Base-by-base conservation (phyloP, 139 green algal species). In the Diplosphaera chodatii region DNA sequence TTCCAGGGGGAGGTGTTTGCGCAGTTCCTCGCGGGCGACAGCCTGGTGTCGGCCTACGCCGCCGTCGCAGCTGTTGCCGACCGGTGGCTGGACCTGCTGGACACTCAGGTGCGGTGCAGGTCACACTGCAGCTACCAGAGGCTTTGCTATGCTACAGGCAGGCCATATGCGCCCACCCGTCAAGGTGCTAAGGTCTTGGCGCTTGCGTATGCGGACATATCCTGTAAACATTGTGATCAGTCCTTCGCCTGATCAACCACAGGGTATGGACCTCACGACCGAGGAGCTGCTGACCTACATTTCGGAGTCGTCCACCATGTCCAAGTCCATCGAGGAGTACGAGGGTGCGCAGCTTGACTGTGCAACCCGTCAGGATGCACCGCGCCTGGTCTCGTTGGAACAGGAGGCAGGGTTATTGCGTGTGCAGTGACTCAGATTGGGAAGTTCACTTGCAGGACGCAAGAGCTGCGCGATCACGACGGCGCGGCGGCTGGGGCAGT, bases 1-100 rank as follows among this genome's bases (percentile, higher is more conserved):
- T 99, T 99, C 83, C 94, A 98, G 88, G 87, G 81, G 1, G 85
- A 97, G 83, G 90, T 99, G 55, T 99, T 99, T 84, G 85, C 92
- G 68, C 79, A 93, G 69, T 99, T 99, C 71, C 84, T 99, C 56
- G 74, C 84, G 18, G 95, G 95, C 31, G 66, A 59, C 69, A 94
- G 77, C 1, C 83, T 98, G 71, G 78, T 88, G 55, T 87, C 96
- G 78, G 97, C 91, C 84, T 99, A 99, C 77, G 83, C 63, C 2
- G 86, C 91, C 1, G 95, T 99, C 34, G 95, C 76, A 0, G 83
- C 82, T 3, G 91, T 98, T n/a, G 95, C 94, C 59, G 92, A 99
- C 83, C 79, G 89, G 27, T 98, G 91, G 92, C 89, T 99, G 41
- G 94, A 98, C 82, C 91, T 99, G 88, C 88, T 99, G 32, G 91